Base-by-base conservation (phyloP, 2,329 filamentous ascomycete species). In the Aurifilum marmelostoma region DNA sequence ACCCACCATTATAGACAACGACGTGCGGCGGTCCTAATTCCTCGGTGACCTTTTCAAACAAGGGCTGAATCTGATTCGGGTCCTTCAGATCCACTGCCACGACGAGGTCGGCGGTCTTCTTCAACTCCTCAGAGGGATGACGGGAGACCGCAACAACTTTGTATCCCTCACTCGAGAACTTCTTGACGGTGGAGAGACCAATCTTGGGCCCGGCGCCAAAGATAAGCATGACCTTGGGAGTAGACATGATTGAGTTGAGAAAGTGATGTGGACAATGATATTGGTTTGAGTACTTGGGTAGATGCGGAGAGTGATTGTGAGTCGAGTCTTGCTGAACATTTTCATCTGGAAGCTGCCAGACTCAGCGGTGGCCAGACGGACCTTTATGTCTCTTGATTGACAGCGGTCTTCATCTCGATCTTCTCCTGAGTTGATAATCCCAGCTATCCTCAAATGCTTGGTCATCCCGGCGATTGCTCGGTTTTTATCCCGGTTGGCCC, bases 131-230 rank as follows among this genome's bases (percentile, higher is more conserved):
- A 2, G 76, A 75, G 18, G 75, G 61, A 7, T 68, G 75, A 34
- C 81, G 74, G 11, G 81, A 76, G 16, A 77, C 79, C 6, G 80
- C 73, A 11, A 80, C 82, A 34, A 83, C 76, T 68, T 77, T 78
- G 75, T 83, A 84, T 67, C 82, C 82, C 61, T 80, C 79, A 1
- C 74, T 68, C 12, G 78, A 75, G 71, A 84, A 83, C 11, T 76
- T 74, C 18, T 74, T 72, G n/a, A 78, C 78, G 4, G 80, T 77
- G 27, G 74, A 67, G 2, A 76, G 71, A 14, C 81, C 82, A 34
- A 83, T 74, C 66, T 80, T 83, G 62, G 80, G 69, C 2, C 82
- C 82, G 11, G 80, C 76, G 47, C 82, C 82, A 58, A 84, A 77
- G 71, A 84, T 80, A 67, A 83, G 77, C 58, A 77, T 72, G 32